Percentiles rank a stretch among this genome's conserved stretches.
Evolutionary conservation across 225 moss, liverwort and hornwort species (phyloP).

Genomic region (Rhytidiadelphus loreus): DNA sequence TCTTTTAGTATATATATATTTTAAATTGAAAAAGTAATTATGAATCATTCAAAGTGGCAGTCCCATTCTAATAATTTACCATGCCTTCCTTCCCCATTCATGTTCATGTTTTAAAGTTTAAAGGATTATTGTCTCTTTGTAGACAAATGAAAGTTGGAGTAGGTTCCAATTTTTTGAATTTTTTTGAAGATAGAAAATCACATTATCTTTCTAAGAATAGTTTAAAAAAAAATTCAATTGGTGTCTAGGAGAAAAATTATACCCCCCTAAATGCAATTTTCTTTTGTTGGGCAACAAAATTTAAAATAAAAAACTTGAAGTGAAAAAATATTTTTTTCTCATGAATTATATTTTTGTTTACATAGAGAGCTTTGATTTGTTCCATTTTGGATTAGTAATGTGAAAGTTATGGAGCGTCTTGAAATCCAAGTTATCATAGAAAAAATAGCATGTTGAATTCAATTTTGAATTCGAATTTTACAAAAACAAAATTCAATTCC

Average conservation of each 20-base stretch:
- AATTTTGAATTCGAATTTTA: no score
- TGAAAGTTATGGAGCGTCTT: background rate
- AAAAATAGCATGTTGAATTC: background rate
- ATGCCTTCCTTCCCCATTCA: background rate
- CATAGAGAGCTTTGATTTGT: background rate
- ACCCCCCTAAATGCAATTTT: no score
- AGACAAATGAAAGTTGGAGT: background rate
- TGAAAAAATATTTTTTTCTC: no score
- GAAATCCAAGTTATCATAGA: background rate
- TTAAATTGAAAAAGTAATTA: background rate
- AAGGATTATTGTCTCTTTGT: no score
- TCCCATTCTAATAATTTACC: background rate
- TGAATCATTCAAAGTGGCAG: background rate
- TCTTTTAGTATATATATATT: background rate
- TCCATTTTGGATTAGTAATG: no score
- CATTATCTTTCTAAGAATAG: no score
- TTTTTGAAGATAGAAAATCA: background rate
- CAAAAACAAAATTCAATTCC: no score
- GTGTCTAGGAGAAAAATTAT: no score
- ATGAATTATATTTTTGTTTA: background rate
- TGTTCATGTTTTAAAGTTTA: no score
- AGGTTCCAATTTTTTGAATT: background rate
- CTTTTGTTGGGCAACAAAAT: rapidly evolving
- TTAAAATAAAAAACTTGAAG: no score
- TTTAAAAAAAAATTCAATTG: no score